Conservation (phyloP, 139 green algal species). For the Chlorella sp. region DNA sequence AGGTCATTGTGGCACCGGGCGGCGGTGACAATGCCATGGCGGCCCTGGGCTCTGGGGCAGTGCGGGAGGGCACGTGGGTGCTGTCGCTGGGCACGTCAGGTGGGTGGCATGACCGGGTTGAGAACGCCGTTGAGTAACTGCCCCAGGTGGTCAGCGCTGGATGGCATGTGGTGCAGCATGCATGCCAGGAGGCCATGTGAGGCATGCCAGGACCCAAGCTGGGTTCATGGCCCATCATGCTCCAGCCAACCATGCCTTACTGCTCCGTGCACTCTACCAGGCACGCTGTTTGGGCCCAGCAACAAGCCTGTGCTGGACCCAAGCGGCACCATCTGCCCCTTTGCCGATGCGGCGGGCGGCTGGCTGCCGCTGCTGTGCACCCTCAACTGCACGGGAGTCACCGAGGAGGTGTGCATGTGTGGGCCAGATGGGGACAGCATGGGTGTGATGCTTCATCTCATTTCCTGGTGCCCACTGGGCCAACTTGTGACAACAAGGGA, state of each 20-base stretch:
- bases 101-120: background rate
- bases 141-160: too few species aligned
- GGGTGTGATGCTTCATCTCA: too few species aligned
- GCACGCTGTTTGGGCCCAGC: slow-evolving; percentile 84
- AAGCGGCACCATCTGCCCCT: slow-evolving; percentile 76
- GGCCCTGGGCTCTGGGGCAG: slow-evolving; percentile 41
- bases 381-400: slow-evolving; percentile 84
- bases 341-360: slow-evolving; percentile 80
- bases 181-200: background rate
- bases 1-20: slow-evolving; percentile 70
- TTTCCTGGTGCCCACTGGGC: too few species aligned
- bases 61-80: slow-evolving; percentile 63
- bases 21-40: slow-evolving; percentile 70
- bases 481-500: too few species aligned
- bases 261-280: too few species aligned
- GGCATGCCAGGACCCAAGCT: background rate
- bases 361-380: slow-evolving; percentile 89
- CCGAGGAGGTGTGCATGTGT: slow-evolving; percentile 72
- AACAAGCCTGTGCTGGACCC: slow-evolving; percentile 68
- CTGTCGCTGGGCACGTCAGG: slow-evolving; percentile 81
- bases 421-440: too few species aligned
- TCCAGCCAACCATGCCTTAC: too few species aligned
- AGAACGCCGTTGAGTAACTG: too few species aligned
- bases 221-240: too few species aligned
- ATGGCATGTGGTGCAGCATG: too few species aligned